Conservation (phyloP, 148 eudicot species). For the Amaranthus cruentus region DNA sequence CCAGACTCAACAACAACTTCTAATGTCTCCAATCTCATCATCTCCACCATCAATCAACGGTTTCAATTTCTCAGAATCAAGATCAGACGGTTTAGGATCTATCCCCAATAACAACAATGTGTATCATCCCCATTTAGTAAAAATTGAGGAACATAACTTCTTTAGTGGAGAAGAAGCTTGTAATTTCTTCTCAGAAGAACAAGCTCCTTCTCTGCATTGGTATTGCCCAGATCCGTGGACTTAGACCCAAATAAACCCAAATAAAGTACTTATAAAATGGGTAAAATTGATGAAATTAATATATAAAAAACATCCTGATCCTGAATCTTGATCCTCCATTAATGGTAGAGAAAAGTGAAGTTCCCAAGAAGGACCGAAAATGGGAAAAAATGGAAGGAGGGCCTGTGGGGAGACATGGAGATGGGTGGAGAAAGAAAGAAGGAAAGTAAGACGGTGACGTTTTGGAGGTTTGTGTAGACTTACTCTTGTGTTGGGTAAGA, state of each 20-base stretch:
- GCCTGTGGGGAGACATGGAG: conserved; percentile 5
- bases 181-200: conserved; percentile 67
- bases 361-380: conserved; percentile 15
- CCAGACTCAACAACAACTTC: not conserved
- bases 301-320: conserved; percentile 10
- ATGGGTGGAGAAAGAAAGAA: not conserved
- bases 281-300: conserved; percentile 11
- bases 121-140: conserved; percentile 68
- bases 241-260: conserved; percentile 7
- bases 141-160: conserved; percentile 83
- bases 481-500: not conserved
- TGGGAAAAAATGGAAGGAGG: conserved; percentile 13
- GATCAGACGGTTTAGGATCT: conserved; percentile 22
- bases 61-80: conserved; percentile 36
- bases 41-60: conserved; percentile 23
- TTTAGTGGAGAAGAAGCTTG: conserved; percentile 80
- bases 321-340: conserved; percentile 2
- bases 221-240: conserved; percentile 53
- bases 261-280: not conserved
- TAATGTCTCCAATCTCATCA: not conserved
- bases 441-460: not conserved
- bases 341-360: conserved; percentile 21
- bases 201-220: conserved; percentile 73
- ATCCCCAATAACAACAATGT: not conserved
- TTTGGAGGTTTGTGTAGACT: conserved; percentile 6